Evolutionary conservation across 2,329 filamentous ascomycete species (phyloP).

Genomic region (Pezicula radicicola): DNA sequence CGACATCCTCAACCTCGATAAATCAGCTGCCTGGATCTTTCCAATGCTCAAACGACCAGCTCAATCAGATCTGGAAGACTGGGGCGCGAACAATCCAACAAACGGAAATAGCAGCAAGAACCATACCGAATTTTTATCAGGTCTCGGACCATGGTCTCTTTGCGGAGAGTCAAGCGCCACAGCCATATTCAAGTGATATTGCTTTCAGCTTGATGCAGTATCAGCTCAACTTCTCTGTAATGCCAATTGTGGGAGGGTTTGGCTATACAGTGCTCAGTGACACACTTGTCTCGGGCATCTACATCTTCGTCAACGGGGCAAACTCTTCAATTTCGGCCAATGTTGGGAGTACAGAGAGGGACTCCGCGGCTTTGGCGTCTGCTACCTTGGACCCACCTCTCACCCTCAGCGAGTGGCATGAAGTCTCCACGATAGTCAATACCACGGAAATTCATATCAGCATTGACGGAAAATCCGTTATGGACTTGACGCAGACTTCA

Average conservation of each 20-base stretch:
- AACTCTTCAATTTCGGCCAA: not conserved
- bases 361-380: not conserved
- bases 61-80: conserved; percentile 27
- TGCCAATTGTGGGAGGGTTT: not conserved
- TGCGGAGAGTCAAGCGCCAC: conserved; percentile 21
- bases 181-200: not conserved
- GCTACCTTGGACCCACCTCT: not conserved
- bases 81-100: conserved; percentile 30
- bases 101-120: conserved; percentile 26
- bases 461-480: not conserved
- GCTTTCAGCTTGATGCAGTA: not conserved
- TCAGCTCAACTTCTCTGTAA: not conserved
- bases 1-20: conserved; percentile 19
- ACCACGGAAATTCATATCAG: not conserved
- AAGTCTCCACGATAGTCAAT: not conserved
- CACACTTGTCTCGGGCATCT: not conserved
- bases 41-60: conserved; percentile 23
- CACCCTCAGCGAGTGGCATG: not conserved
- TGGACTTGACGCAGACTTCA: conserved; percentile 18
- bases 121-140: conserved; percentile 25
- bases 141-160: conserved; percentile 25
- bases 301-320: not conserved
- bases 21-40: conserved; percentile 26
- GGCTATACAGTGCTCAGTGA: not conserved
- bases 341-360: not conserved